Base-by-base conservation (phyloP, 2,329 filamentous ascomycete species). In the Aspergillus intermedius region DNA sequence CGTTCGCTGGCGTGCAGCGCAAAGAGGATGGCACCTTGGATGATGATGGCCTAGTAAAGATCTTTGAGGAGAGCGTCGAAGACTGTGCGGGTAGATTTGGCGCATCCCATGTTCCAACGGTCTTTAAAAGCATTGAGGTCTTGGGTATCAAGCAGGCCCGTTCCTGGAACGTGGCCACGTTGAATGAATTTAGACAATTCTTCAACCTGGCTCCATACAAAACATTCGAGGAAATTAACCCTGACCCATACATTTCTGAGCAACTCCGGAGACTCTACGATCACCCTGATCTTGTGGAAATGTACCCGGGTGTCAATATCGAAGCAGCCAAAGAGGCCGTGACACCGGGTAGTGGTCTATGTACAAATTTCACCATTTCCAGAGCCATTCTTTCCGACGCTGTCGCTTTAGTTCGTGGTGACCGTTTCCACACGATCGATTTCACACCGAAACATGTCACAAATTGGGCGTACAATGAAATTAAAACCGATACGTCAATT, bases 121-220 rank as follows among this genome's bases (percentile, higher is more conserved):
- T 77, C 1, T 75, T 86, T 58, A 79, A 76, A 56, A 71, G 74
- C 1, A 74, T 85, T n/a, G 83, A 85, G 62, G 72, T 83, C 2
- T 72, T 83, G 2, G 81, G 81, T 7, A 84, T 84, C 45, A 71
- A 76, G 15, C 82, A 84, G 54, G 78, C 77, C 5, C 77, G 82
- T 35, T 76, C 77, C 34, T 84, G 81, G 81, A 76, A 81, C 47
- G 65, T 82, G 9, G 79, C 76, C 0, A 79, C 80, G 0, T 64
- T 85, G 35, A 86, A 86, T 55, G 77, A 72, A 57, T 77, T 75
- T 63, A 76, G 68, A 54, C 72, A 66, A 52, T 78, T 69, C 61
- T 80, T 76, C 49, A 77, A 77, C 25, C 59, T 83, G 49, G 63
- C 71, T 21, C 67, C 70, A 2, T 72, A 79, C 53, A 66, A 71